Conservation (phyloP, 2,329 filamentous ascomycete genomes). For the Cercospora sojina region DNA sequence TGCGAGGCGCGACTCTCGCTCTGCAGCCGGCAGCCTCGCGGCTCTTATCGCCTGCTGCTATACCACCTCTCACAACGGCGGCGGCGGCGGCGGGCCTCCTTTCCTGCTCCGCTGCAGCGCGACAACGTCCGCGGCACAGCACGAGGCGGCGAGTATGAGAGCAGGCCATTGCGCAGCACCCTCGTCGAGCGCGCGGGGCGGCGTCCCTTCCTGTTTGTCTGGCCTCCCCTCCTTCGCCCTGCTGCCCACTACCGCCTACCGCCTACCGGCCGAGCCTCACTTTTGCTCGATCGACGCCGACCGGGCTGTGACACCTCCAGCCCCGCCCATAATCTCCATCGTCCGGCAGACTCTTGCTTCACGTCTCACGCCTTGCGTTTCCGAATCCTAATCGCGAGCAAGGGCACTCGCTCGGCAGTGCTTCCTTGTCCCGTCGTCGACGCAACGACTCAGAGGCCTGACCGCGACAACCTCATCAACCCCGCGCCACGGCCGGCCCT, state of each 20-base stretch:
- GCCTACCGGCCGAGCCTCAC: conserved; percentile 22
- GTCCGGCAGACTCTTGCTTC: conserved; percentile 24
- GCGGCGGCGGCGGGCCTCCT: conserved; percentile 1
- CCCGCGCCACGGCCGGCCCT: conserved; percentile 25
- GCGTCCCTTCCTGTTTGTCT: background rate
- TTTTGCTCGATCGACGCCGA: conserved; percentile 19
- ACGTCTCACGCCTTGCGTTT: conserved; percentile 34
- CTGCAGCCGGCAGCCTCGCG: background rate
- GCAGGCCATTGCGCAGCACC: background rate
- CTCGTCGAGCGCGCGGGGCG: conserved; percentile 1
- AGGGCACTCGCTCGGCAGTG: conserved; percentile 26
- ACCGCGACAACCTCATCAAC: conserved; percentile 20
- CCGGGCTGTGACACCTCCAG: conserved; percentile 21
- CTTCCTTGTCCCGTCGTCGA: conserved; percentile 26
- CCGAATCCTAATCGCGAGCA: conserved; percentile 29
- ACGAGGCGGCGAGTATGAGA: conserved; percentile 3
- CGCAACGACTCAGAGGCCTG: conserved; percentile 22
- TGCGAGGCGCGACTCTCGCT: background rate
- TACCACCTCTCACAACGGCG: background rate
- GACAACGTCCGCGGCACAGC: background rate
- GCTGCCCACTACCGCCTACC: background rate
- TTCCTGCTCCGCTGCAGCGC: background rate
- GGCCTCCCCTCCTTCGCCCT: background rate
- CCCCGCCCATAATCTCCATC: conserved; percentile 23
- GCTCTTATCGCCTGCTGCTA: conserved; percentile 9